Percentiles rank a stretch among this genome's conserved stretches.
phyloP scores from a whole-genome alignment of 2,329 filamentous ascomycete species.

The Neopestalotiopsis sp. region DNA sequence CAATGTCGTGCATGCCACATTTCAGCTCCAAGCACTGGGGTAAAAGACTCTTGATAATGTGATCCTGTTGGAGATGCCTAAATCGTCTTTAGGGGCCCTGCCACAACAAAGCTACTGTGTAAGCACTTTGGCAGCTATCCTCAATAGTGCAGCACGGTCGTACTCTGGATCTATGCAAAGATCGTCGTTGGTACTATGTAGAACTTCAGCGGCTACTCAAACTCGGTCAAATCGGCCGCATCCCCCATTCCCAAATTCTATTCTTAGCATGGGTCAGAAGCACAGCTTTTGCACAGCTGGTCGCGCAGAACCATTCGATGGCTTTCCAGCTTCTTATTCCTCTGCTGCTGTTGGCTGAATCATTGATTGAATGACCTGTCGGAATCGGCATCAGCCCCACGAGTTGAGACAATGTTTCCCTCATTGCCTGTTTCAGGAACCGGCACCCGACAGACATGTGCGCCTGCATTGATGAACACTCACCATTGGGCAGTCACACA shows the following conservation, averaged over 20 bases:
- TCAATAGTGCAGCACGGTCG: not conserved
- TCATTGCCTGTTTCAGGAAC: not conserved
- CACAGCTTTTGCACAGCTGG: not conserved
- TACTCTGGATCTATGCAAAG: not conserved
- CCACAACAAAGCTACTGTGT: too few species aligned
- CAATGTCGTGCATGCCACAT: not conserved
- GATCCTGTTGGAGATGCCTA: too few species aligned
- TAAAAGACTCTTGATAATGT: too few species aligned
- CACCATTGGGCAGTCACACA: not conserved
- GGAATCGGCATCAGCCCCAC: constrained; percentile 2
- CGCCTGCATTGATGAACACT: not conserved
- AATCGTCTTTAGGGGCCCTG: too few species aligned
- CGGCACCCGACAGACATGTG: not conserved
- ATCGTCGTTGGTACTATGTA: not conserved
- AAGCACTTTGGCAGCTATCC: not conserved
- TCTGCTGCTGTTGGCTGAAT: not conserved
- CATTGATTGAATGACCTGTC: not conserved
- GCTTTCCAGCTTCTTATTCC: not conserved
- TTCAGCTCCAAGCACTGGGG: not conserved
- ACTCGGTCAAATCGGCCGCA: not conserved
- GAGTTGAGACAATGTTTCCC: constrained; percentile 10
- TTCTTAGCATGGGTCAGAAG: not conserved
- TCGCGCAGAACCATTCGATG: too few species aligned
- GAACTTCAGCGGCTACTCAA: not conserved
- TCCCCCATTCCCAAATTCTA: constrained; percentile 1